Conservation (phyloP, 1,139 yeast genomes). For the Hemisphaericaspora lyxosophila region DNA sequence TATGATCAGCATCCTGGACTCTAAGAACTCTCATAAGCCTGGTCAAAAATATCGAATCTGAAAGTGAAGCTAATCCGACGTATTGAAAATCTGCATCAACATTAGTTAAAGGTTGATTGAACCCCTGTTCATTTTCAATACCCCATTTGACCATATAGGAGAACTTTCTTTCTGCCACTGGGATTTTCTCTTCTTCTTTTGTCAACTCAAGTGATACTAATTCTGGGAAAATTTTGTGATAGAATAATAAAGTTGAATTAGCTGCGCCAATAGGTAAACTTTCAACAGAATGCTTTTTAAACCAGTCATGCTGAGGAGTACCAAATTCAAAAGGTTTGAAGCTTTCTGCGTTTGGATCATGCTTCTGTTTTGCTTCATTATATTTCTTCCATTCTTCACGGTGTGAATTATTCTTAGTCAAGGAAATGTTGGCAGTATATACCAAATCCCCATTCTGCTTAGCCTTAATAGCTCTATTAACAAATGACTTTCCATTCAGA, state of each 20-base stretch:
- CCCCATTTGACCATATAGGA: conserved; percentile 46
- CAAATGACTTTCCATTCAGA: conserved; percentile 34
- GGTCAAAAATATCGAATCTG: conserved; percentile 59
- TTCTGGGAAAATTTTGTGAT: conserved; percentile 42
- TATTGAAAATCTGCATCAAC: conserved; percentile 37
- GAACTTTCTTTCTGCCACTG: conserved; percentile 35
- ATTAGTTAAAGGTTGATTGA: conserved; percentile 12
- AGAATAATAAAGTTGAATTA: conserved; percentile 18
- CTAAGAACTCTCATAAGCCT: conserved; percentile 33
- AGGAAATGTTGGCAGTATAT: conserved; percentile 35
- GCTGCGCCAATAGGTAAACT: conserved; percentile 18
- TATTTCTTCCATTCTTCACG: conserved; percentile 15
- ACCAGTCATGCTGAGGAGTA: conserved; percentile 29
- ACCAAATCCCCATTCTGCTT: conserved; percentile 29
- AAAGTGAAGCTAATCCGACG: conserved; percentile 59
- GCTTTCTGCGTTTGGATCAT: conserved; percentile 3
- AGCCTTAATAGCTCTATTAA: conserved; percentile 32
- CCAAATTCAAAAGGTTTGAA: conserved; percentile 36
- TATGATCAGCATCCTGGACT: conserved; percentile 20
- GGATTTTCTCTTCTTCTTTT: conserved; percentile 22
- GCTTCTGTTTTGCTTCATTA: conserved; percentile 10
- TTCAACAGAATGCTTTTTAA: conserved; percentile 19
- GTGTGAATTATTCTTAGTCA: conserved; percentile 31
- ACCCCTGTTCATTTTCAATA: conserved; percentile 20
- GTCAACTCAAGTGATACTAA: conserved; percentile 27